Evolutionary conservation across 2,329 filamentous ascomycete genomes (phyloP).

Genomic region (Diplodia scrobiculata): DNA sequence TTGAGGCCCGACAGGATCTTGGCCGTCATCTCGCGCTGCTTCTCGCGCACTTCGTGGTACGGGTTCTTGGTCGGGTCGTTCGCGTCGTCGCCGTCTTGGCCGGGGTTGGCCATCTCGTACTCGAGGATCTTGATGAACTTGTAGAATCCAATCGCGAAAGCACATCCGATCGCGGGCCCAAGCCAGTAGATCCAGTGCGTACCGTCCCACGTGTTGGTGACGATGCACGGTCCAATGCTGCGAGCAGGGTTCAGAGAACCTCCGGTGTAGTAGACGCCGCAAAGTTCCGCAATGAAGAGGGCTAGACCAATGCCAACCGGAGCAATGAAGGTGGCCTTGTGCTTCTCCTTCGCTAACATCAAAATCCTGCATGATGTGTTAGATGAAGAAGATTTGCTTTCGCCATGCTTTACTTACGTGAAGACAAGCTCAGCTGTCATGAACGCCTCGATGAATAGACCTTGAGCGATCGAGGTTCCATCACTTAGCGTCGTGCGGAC

Average conservation of each 20-base stretch:
- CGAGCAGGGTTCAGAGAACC: constrained; percentile 53
- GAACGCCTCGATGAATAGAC: constrained; percentile 48
- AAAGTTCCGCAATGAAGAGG: constrained; percentile 34
- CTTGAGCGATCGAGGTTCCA: constrained; percentile 39
- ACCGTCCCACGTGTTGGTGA: constrained; percentile 44
- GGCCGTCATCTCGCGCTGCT: constrained; percentile 28
- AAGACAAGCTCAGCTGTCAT: constrained; percentile 46
- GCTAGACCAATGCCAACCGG: constrained; percentile 35
- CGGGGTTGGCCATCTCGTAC: constrained; percentile 49
- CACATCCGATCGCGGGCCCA: constrained; percentile 46
- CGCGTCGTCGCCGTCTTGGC: constrained; percentile 44
- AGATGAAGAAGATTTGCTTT: constrained; percentile 39
- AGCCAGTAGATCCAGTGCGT: constrained; percentile 56
- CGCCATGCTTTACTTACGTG: constrained; percentile 37
- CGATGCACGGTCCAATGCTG: constrained; percentile 50
- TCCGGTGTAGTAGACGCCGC: constrained; percentile 48
- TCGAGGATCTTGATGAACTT: constrained; percentile 47
- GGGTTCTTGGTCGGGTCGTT: constrained; percentile 30
- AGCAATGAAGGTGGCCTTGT: constrained; percentile 37
- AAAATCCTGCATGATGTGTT: constrained; percentile 36
- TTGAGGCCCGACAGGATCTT: constrained; percentile 22
- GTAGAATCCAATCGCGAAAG: constrained; percentile 46
- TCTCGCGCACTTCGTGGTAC: constrained; percentile 28
- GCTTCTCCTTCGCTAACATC: constrained; percentile 40
- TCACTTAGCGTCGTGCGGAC: constrained; percentile 42